Base-by-base conservation (phyloP, 164 flowering plant genomes). In the Umbellularia californica region DNA sequence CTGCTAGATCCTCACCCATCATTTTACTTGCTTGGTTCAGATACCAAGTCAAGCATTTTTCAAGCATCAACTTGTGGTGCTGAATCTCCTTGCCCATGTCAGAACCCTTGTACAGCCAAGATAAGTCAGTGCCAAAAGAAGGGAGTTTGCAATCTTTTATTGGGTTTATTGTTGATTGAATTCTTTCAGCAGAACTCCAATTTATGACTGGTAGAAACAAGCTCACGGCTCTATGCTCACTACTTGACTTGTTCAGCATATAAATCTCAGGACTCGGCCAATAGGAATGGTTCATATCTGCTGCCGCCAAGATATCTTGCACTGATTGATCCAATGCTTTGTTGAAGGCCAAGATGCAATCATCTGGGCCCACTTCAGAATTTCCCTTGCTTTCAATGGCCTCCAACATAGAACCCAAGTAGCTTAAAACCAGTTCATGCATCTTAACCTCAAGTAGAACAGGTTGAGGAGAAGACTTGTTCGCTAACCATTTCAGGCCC, bases 181-280 rank as follows among this genome's bases (percentile, higher is more conserved):
- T 83, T 73, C 62, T 87, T 52, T 76, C 85, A 63, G 79, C 64
- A 20, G 86, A 82, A 79, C 92, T 91, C 99, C 99, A 93, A 58
- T 91, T 92, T 67, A 77, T 27, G 30, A 58, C 81, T 12, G 98
- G 99, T 74, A 95, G 76, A 79, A 80, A 81, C 70, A 68, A 64
- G 33, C 71, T 75, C 28, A 82, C 79, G 11, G 83, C 77, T 70
- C 76, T 75, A 24, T 27, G 74, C 79, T 91, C 97, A n/a, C 79
- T 74, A 72, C 83, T 70, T 24, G 66, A 77, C 24, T 87, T 79
- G 69, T 82, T 83, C 47, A 95, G 84, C 77, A 90, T 68, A 69
- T 28, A 72, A 68, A 92, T 82, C 83, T 96, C 99, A 70, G 93
- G 91, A 75, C 93, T 85, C 72, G 99, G 99, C 99, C 99, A 96